Conservation (phyloP, 352 stramenopile species). For the Elongisporangium prolatum region DNA sequence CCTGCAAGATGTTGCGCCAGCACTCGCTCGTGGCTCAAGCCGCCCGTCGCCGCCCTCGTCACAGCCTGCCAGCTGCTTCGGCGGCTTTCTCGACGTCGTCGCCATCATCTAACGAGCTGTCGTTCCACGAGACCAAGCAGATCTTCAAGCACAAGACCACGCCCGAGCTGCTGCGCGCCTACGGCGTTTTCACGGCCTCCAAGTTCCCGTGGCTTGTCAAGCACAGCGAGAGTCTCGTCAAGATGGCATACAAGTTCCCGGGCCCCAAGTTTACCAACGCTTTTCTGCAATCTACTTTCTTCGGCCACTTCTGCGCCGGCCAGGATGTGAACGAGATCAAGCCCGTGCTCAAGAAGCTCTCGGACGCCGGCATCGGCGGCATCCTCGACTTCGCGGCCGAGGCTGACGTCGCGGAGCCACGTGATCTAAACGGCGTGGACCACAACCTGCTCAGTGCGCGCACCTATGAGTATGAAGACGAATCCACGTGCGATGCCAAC, state of each 20-base stretch:
- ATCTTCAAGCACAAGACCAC: slow-evolving; percentile 85
- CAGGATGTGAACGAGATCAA: slow-evolving; percentile 85
- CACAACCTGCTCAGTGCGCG: slow-evolving; percentile 85
- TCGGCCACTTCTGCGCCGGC: slow-evolving; percentile 96
- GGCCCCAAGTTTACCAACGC: slow-evolving; percentile 85
- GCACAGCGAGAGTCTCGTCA: slow-evolving; percentile 83
- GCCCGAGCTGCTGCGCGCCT: slow-evolving; percentile 81
- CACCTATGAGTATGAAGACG: slow-evolving; percentile 96
- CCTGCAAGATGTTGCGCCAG: background rate
- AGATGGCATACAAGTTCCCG: slow-evolving; percentile 75
- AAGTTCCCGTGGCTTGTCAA: slow-evolving; percentile 84
- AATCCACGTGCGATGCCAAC: slow-evolving; percentile 91
- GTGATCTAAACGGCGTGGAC: slow-evolving; percentile 68
- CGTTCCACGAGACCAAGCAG: slow-evolving; percentile 75
- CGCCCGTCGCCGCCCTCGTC: background rate
- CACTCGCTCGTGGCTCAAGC: background rate
- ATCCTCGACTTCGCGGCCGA: slow-evolving; percentile 99
- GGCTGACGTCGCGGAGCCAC: slow-evolving; percentile 81
- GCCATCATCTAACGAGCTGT: slow-evolving; percentile 28
- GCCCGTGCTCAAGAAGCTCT: slow-evolving; percentile 72
- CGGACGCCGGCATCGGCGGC: slow-evolving; percentile 81
- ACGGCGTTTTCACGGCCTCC: slow-evolving; percentile 86
- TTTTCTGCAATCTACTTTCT: slow-evolving; percentile 93
- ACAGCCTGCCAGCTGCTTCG: background rate
- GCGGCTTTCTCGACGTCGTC: slow-evolving; percentile 54